These are phyloP conservation scores for Candida piceae DNA, from an alignment of 805 yeast species.

Conservation along the genomic window DNA sequence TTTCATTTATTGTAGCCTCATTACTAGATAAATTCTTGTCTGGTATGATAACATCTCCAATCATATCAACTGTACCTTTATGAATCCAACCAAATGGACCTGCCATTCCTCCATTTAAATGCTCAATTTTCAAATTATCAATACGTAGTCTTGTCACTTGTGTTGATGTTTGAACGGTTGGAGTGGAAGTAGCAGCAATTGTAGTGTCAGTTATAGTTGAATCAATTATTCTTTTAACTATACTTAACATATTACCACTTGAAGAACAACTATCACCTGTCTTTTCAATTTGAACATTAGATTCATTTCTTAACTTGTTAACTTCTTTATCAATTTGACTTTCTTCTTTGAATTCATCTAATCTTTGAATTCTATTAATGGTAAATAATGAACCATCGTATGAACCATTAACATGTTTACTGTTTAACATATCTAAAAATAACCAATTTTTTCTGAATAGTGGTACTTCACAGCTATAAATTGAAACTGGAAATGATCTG, in stretches of 20 bases:
- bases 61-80: slow-evolving; percentile 60
- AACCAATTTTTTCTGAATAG: slow-evolving; percentile 88
- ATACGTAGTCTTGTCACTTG: slow-evolving; percentile 74
- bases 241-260: not conserved
- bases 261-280: not conserved
- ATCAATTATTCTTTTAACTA: slow-evolving; percentile 18
- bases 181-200: not conserved
- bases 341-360: slow-evolving; percentile 41
- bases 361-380: slow-evolving; percentile 69
- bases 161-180: slow-evolving; percentile 10
- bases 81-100: slow-evolving; percentile 99
- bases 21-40: slow-evolving; percentile 38
- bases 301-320: slow-evolving; percentile 8
- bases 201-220: slow-evolving; percentile 36
- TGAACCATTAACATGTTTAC: slow-evolving; percentile 81
- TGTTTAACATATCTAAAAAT: slow-evolving; percentile 79
- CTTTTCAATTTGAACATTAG: slow-evolving; percentile 7
- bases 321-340: slow-evolving; percentile 22
- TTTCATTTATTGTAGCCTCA: slow-evolving; percentile 39
- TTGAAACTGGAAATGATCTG: slow-evolving; percentile 79
- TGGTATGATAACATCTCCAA: slow-evolving; percentile 86
- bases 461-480: slow-evolving; percentile 81
- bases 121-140: slow-evolving; percentile 83
- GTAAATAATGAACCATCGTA: slow-evolving; percentile 93
- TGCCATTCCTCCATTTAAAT: slow-evolving; percentile 79